These are phyloP conservation scores for Plantago lanceolata DNA, from an alignment of 305 asterid genomes.

Conservation along the genomic window DNA sequence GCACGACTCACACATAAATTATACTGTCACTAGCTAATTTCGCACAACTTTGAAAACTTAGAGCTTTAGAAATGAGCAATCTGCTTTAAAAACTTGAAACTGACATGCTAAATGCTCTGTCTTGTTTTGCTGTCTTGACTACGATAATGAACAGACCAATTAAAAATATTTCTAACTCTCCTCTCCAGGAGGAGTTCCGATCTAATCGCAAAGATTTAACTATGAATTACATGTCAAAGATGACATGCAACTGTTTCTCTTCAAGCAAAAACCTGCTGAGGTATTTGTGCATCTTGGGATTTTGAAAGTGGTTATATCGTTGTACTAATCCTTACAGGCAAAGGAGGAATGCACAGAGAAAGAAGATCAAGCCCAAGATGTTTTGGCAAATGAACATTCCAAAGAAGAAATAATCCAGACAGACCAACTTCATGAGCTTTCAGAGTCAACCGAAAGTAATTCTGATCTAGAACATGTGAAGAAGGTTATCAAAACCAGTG, in stretches of 20 bases:
- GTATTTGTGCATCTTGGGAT: background rate
- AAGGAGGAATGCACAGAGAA: background rate
- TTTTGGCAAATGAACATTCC: background rate
- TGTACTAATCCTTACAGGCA: background rate
- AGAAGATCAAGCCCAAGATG: background rate
- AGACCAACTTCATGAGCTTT: background rate
- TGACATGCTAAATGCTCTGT: too few species aligned
- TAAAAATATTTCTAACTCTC: too few species aligned
- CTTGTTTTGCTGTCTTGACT: background rate
- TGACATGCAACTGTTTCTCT: background rate
- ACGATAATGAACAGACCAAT: background rate
- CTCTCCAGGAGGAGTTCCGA: too few species aligned
- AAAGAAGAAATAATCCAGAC: background rate
- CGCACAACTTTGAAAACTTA: background rate
- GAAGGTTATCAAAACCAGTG: background rate
- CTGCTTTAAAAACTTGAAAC: too few species aligned
- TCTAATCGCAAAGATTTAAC: too few species aligned
- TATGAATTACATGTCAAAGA: background rate
- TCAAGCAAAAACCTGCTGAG: background rate
- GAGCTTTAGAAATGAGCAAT: background rate
- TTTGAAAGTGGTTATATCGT: background rate
- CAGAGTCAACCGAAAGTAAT: background rate
- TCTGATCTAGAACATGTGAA: background rate
- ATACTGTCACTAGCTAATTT: background rate
- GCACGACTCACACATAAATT: background rate